Base-by-base conservation (phyloP, 2,329 filamentous ascomycete genomes). In the Pseudogymnoascus verrucosus region DNA sequence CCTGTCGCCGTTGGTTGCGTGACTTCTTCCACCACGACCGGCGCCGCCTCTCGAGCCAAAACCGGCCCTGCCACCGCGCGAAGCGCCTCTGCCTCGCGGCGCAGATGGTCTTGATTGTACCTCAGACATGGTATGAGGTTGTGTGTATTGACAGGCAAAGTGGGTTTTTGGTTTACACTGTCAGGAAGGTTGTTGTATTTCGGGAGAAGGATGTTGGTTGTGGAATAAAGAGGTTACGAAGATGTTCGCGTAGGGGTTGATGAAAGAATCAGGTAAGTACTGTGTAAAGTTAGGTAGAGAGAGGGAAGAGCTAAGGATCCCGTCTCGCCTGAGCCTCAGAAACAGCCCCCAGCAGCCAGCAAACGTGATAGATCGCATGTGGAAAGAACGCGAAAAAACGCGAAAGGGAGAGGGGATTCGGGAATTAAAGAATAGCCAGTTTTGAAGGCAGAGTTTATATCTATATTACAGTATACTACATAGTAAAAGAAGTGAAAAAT, bases 1-100 rank as follows among this genome's bases (percentile, higher is more conserved):
- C 76, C 85, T 84, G 75, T 91, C 87, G 78, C 90, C 88, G 76
- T 96, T 96, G 76, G 86, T 82, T 77, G 84, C 81, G 73, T 83
- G 78, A 75, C 80, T 78, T 79, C 85, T 81, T 74, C 84, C 82
- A 73, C 89, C 89, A 77, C 89, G 86, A 14, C 57, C 57, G 16
- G 28, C 8, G 73, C 85, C 85, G 76, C 86, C 85, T 80, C 89
- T 83, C 71, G 79, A 83, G 73, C 83, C 85, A 77, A 88, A 89
- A 70, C 88, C 89, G 76, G 88, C 88, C 80, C 89, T 84, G 74
- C 91, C 92, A 76, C 93, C 93, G 78, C 93, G 89, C 78, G 88
- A 84, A 77, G 91, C 89, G 81, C 91, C 91, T 85, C 95, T 89
- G 80, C 93, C 93, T 80, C 93, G 91, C 82, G 87, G 78, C 79